Base-by-base conservation (phyloP, 345 rosid genomes). In the Lumnitzera racemosa region DNA sequence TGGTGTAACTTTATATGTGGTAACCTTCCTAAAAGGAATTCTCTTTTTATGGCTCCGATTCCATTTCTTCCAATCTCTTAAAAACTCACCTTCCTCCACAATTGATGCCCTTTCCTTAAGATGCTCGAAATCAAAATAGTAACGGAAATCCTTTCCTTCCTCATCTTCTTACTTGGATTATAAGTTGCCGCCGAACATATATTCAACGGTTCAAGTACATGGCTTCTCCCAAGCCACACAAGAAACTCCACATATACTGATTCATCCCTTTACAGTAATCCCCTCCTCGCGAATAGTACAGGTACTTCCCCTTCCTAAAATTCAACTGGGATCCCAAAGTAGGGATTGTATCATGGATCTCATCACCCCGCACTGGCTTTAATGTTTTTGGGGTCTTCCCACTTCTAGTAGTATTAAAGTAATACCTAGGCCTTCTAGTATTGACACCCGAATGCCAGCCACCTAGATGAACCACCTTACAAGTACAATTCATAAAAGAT, bases 261-360 rank as follows among this genome's bases (percentile, higher is more conserved):
- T 94, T 94, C 99, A 94, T 94, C 24, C 96, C 97, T 63, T 88
- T 88, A 57, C 99, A 94, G 61, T 90, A 86, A 75, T 94, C 97
- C 1, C 95, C 95, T 50, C 95, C 99, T 2, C 95, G 73, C 0
- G 96, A 86, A 67, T 94, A 94, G 77, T 87, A 94, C 80, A 86
- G 61, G 76, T 86, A 90, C 75, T 53, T 87, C 49, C 99, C 95
- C 58, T 78, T 84, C 78, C 96, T 78, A 53, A 90, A 89, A 64
- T 74, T 76, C 11, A 54, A 60, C 67, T 75, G 80, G 0, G 87
- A 79, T 7, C 85, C 92, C 72, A 83, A 70, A 15, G 69, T 74
- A 0, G 94, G 86, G 61, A 83, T 80, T 1, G 87, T 86, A 63
- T 86, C 88, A 20, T 86, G 83, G 70, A 86, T 80, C 81, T 86